phyloP scores from a whole-genome alignment of 2,329 filamentous ascomycete species.

The Colletotrichum sp. region DNA sequence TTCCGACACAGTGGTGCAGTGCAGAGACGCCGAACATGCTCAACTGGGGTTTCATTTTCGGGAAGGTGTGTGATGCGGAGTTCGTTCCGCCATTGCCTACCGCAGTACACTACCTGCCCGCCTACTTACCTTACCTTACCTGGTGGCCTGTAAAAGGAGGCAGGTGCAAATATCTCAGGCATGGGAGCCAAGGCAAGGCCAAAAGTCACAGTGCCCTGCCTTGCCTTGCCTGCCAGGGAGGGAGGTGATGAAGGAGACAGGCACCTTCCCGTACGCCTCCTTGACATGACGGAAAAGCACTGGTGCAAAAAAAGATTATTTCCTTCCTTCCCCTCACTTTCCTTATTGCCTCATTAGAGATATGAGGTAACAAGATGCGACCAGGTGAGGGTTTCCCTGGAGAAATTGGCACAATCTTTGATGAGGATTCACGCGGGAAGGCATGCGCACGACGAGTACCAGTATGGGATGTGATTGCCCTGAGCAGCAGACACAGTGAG shows the following conservation, averaged over 20 bases:
- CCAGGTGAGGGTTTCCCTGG: background rate
- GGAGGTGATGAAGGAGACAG: background rate
- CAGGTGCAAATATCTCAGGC: background rate
- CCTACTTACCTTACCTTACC: background rate
- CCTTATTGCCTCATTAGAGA: background rate
- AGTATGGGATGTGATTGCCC: background rate
- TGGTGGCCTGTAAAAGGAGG: background rate
- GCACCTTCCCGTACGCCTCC: background rate
- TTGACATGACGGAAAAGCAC: background rate
- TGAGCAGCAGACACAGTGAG: background rate
- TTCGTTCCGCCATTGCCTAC: constrained; percentile 4
- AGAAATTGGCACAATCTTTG: background rate
- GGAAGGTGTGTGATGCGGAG: constrained; percentile 12
- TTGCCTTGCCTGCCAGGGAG: background rate
- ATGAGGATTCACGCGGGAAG: background rate
- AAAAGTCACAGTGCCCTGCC: background rate
- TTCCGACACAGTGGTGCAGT: constrained; percentile 8
- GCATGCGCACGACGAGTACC: background rate
- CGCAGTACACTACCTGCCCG: background rate
- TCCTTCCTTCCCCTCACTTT: background rate
- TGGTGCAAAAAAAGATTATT: background rate
- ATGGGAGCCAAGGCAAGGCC: background rate
- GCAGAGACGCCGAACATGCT: background rate
- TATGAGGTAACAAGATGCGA: background rate
- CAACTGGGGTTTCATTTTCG: constrained; percentile 13